Base-by-base conservation (phyloP, 2,329 filamentous ascomycete species). In the Phialophora tarda region DNA sequence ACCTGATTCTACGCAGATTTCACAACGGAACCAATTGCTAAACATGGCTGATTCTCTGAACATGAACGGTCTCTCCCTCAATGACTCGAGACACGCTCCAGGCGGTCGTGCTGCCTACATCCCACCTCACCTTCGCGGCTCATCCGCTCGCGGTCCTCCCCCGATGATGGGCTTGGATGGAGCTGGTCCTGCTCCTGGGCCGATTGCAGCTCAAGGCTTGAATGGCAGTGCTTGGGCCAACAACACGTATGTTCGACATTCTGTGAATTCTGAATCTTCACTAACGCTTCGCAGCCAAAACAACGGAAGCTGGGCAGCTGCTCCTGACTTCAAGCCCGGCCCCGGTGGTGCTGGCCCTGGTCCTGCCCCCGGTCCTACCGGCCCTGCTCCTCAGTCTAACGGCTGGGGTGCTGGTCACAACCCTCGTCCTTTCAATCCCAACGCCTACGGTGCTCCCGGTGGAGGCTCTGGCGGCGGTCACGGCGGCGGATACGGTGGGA, bases 21-120 rank as follows among this genome's bases (percentile, higher is more conserved):
- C 64, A 65, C 30, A 65, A 55, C n/a, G 11, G 23, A 17, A 48
- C 34, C 30, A 30, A 63, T 28, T 38, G 14, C 24, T 24, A 57
- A 73, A 71, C 59, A 84, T 84, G 82, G 82, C 82, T 74, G 81
- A 84, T 72, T 81, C 84, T 75, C 80, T 87, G 74, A 84, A 85
- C 75, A 85, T 87, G 80, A 81, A 81, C 75, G 81, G 82, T 74
- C 77, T 87, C 71, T 82, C 82, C 69, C 80, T 89, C 73, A 85
- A 86, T 77, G 87, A 89, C 72, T 87, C 85, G 68, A 83, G 87
- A 79, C 86, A 88, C 77, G 86, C 85, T 72, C 70, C 72, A 68
- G 67, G 69, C 47, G 86, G 86, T 75, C 82, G 85, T 77, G 84
- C 87, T 73, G 24, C 59, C 34, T 89, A 89, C 78, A 88, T 89